A percentile compares a stretch with the other conserved stretches of the same genome.
phyloP scores from a whole-genome alignment of 176 grass and related monocot species.

The Avena insularis region DNA sequence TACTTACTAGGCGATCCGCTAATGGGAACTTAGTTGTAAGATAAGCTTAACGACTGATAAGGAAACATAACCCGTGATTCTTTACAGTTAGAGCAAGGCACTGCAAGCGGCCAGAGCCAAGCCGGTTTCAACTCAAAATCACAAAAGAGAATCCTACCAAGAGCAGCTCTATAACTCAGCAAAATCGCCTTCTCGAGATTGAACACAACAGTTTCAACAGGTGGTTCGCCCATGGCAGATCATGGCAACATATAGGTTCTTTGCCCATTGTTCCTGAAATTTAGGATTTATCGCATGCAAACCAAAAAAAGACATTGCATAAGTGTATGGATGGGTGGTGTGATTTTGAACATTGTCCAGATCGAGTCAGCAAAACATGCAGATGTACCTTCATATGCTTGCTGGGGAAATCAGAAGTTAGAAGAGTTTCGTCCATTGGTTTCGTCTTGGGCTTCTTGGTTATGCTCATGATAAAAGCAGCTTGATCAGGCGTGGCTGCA shows the following conservation, averaged over 20 bases:
- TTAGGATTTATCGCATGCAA: background rate
- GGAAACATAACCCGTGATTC: background rate
- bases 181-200: background rate
- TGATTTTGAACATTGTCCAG: background rate
- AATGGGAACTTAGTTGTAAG: background rate
- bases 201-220: constrained; percentile 26
- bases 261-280: constrained; percentile 75
- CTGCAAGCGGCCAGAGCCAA: background rate
- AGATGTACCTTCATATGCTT: constrained; percentile 63
- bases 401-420: constrained; percentile 75
- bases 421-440: constrained; percentile 74
- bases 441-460: constrained; percentile 65
- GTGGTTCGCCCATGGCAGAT: constrained; percentile 75
- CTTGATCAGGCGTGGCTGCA: constrained; percentile 73
- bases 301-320: background rate
- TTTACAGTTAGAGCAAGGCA: background rate
- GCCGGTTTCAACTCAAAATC: background rate
- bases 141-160: background rate
- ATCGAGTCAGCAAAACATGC: background rate
- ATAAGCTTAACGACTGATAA: background rate
- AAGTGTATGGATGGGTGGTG: background rate
- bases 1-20: background rate
- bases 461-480: constrained; percentile 81
- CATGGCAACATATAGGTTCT: constrained; percentile 63
- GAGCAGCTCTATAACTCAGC: background rate